These are phyloP conservation scores for Dorcoceras hygrometricum DNA, from an alignment of 257 asterid genomes.

Conservation along the genomic window DNA sequence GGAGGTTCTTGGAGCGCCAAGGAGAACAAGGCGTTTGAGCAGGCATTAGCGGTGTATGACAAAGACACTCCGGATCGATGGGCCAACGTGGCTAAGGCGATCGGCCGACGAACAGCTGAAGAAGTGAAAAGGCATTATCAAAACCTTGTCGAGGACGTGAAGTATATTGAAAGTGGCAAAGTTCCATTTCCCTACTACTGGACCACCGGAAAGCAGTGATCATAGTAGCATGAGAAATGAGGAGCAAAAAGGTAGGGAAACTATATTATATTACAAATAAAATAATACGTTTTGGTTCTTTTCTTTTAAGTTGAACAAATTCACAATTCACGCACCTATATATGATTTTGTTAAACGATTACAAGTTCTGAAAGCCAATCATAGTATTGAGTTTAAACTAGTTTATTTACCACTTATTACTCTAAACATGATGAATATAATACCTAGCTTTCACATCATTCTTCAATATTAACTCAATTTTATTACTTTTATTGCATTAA, in stretches of 20 bases:
- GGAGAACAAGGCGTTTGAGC: conserved; percentile 82
- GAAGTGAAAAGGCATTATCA: conserved; percentile 72
- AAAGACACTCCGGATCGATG: conserved; percentile 77
- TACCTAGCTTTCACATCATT: too few species aligned
- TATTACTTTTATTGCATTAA: neutral
- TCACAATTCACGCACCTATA: neutral
- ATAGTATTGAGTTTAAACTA: neutral
- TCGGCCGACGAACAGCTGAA: conserved; percentile 59
- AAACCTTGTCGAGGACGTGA: conserved; percentile 54
- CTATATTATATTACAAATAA: neutral
- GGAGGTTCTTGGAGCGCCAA: conserved; percentile 49
- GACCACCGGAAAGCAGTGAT: conserved; percentile 27
- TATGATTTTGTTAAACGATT: too few species aligned
- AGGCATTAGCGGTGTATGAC: conserved; percentile 69
- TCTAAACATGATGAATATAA: too few species aligned
- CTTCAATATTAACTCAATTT: too few species aligned
- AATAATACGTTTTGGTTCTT: too few species aligned
- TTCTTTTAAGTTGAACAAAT: too few species aligned
- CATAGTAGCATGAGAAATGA: conserved; percentile 8
- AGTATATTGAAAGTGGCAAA: conserved; percentile 55
- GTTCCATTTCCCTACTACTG: conserved; percentile 62
- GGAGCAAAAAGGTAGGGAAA: conserved; percentile 24
- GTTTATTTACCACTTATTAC: too few species aligned
- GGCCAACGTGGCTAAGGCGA: conserved; percentile 72
- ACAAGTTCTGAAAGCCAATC: neutral